phyloP scores from a whole-genome alignment of 352 stramenopile genomes.

The Pythium aphanidermatum region DNA sequence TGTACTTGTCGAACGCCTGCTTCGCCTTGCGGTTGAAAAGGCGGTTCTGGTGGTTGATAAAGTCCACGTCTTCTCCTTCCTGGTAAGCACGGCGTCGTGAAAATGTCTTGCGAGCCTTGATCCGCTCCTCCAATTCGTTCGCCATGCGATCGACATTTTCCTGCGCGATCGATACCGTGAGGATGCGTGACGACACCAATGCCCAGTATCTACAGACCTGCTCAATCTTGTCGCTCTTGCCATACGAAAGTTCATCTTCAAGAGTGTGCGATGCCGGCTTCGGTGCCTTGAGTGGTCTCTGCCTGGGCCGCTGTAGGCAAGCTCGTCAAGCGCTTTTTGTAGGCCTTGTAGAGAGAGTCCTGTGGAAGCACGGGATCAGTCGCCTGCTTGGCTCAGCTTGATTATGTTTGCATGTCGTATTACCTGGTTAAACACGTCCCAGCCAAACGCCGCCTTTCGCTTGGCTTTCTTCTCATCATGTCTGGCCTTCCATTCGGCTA shows the following conservation, averaged over 20 bases:
- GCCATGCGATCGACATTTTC: constrained; percentile 69
- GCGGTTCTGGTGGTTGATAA: constrained; percentile 98
- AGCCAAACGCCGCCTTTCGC: constrained; percentile 73
- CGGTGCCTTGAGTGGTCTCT: constrained; percentile 4
- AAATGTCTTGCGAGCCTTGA: constrained; percentile 71
- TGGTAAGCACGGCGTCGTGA: constrained; percentile 65
- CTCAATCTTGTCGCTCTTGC: constrained; percentile 44
- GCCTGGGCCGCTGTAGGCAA: constrained; percentile 33
- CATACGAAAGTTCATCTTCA: constrained; percentile 59
- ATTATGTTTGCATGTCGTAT: neutral
- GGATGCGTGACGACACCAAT: neutral
- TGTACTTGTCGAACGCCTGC: constrained; percentile 97
- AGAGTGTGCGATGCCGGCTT: constrained; percentile 19
- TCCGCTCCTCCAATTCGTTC: constrained; percentile 60
- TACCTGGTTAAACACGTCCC: constrained; percentile 78
- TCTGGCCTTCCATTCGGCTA: constrained; percentile 50
- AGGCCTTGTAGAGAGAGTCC: constrained; percentile 77
- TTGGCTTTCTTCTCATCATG: constrained; percentile 73
- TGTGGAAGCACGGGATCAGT: constrained; percentile 8
- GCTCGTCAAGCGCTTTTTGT: constrained; percentile 74
- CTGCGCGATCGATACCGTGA: constrained; percentile 13
- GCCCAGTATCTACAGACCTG: neutral
- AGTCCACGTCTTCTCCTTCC: constrained; percentile 92
- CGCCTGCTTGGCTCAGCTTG: too few species aligned
- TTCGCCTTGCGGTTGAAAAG: constrained; percentile 97